Base-by-base conservation (phyloP, 805 yeast genomes). In the Monosporozyma solicola region DNA sequence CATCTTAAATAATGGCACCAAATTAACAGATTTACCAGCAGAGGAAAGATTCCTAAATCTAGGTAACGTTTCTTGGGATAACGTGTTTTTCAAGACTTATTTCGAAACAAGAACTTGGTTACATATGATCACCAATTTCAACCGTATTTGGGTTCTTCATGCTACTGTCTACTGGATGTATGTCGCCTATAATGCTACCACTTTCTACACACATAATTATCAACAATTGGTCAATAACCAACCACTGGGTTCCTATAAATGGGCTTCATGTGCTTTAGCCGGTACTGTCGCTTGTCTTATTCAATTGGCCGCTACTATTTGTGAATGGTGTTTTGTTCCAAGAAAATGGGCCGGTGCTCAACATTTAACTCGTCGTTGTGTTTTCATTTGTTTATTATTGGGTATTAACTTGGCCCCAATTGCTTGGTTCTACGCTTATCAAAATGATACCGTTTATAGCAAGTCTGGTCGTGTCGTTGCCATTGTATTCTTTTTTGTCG, bases 311-410 rank as follows among this genome's bases (percentile, higher is more conserved):
- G 99, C 99, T 49, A 91, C 98, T 32, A 54, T 90, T 39, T 81
- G 87, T 65, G 99, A 94, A 74, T 92, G 96, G 96, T 76, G 83
- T 68, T 94, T 90, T 65, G 98, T 94, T 56, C 99, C 99, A 61
- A 85, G 98, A 74, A 82, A 85, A 62, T 94, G 98, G 98, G 95
- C 98, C 35, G 99, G 99, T 73, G 97, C 98, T 70, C 98, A 92
- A 75, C 97, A 87, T 70, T 80, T 94, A 67, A 75, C 89, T 41
- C 88, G 96, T 74, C 85, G 99, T 69, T 77, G 94, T 63, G 67
- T 84, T 76, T 85, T 91, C 68, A 72, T 92, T 69, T 59, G 84
- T 52, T 58, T 80, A 50, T 80, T 90, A 59, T 75, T 90, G 53
- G 76, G 74, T 52, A 63, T 84, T 58, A 94, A 92, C 72, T 75